Base-by-base conservation (phyloP, 305 asterid genomes). In the Fraxinus floribunda region DNA sequence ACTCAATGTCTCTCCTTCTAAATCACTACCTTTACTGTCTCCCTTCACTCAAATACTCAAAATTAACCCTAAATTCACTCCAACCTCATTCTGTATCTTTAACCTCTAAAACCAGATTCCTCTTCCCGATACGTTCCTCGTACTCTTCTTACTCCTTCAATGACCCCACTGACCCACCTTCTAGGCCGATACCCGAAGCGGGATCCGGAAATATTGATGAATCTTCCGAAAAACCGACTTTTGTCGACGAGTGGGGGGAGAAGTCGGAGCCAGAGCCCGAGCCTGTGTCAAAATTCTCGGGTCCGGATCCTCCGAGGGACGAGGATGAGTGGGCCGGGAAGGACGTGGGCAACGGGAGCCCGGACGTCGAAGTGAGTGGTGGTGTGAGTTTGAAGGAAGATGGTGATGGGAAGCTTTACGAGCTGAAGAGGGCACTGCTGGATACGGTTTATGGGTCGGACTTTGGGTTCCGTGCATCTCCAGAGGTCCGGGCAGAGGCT, bases 401-500 rank as follows among this genome's bases (percentile, higher is more conserved):
- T 16, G 77, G 35, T 0, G 68, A 81, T 62, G 92, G 83, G 79
- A 90, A 80, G 89, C 92, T 89, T 60, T 60, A 78, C 90, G 97
- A 88, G 80, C 92, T 95, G 75, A 95, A 95, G 84, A 90, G 91
- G 85, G 94, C 95, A 4, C 81, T 94, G 79, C 89, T 93, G 34
- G 99, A 95, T 83, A 92, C 99, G 13, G 97, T 94, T 77, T 92
- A 89, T 77, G 97, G 97, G 60, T 88, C 98, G 77, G 96, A 91
- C 81, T 86, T 92, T 0, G 99, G 99, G 60, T 92, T 89, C 74
- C 91, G 94, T 81, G 91, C 96, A 0, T 94, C 98, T 0, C 20
- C 97, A 0, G 96, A 95, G 81, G 84, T 91, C 16, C 91, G 97
- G 80, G 99, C 99, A 1, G 99, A 95, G 88, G 91, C 92, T 5